Conservation (phyloP, 2,329 filamentous ascomycete genomes). For the Clarireedia paspali region DNA sequence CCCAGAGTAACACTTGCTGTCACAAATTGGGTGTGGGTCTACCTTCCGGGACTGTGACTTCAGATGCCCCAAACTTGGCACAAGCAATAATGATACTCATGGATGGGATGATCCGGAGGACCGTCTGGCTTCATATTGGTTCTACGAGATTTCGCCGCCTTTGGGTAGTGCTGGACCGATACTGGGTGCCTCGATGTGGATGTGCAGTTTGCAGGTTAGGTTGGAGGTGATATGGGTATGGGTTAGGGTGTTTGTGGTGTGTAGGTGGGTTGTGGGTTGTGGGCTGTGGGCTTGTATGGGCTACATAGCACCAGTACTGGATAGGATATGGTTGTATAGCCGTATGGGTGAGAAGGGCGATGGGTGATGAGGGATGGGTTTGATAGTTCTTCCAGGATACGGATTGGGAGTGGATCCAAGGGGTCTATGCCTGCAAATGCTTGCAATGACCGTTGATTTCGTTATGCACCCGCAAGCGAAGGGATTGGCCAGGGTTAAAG, state of each 20-base stretch:
- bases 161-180: conserved; percentile 23
- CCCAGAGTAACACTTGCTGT: conserved; percentile 36
- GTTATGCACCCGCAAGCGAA: conserved; percentile 23
- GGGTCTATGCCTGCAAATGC: conserved; percentile 23
- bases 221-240: too few species aligned
- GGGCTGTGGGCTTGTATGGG: too few species aligned
- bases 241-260: not conserved
- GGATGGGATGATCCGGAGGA: conserved; percentile 19
- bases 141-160: conserved; percentile 18
- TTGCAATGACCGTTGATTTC: conserved; percentile 21
- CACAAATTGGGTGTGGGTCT: conserved; percentile 49
- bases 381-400: conserved; percentile 20
- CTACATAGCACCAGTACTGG: too few species aligned
- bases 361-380: not conserved
- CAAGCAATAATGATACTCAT: conserved; percentile 16
- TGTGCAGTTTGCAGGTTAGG: conserved; percentile 5
- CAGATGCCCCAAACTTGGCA: conserved; percentile 28
- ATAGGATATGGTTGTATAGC: too few species aligned
- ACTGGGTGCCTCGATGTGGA: conserved; percentile 22
- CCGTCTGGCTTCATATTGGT: conserved; percentile 20
- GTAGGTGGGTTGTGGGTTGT: too few species aligned
- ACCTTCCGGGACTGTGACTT: conserved; percentile 24
- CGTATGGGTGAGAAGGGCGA: too few species aligned
- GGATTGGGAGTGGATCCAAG: conserved; percentile 14
- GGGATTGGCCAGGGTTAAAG: conserved; percentile 19